Evolutionary conservation across 106 monocot genomes (phyloP).

Genomic region (Triglochin maritima): DNA sequence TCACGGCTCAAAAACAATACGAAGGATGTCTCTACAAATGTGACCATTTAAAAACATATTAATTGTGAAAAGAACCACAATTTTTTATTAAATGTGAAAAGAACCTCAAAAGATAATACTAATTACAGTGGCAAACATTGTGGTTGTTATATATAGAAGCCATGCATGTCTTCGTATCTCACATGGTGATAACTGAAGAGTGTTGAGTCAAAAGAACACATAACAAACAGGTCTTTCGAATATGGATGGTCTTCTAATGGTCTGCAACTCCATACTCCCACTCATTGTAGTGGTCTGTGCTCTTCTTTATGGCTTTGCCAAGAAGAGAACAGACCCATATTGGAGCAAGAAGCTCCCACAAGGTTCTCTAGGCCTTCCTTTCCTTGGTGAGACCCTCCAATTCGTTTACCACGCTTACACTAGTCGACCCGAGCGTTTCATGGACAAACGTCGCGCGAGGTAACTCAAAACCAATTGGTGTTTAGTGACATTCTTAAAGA

Average conservation of each 20-base stretch:
- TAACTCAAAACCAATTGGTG: conserved; percentile 8
- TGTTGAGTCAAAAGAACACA: not conserved
- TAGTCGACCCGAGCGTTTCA: conserved; percentile 66
- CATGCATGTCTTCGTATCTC: too few relatives aligned
- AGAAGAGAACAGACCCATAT: not conserved
- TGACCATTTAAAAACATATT: too few relatives aligned
- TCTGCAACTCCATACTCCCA: not conserved
- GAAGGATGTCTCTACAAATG: too few relatives aligned
- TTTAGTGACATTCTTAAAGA: not conserved
- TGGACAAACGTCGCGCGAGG: conserved; percentile 69
- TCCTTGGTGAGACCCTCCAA: conserved; percentile 85
- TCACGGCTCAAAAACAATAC: too few relatives aligned
- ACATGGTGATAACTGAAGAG: not conserved
- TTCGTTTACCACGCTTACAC: conserved; percentile 83
- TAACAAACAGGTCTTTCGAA: not conserved
- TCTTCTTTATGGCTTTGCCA: not conserved
- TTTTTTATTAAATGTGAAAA: too few relatives aligned
- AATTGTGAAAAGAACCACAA: too few relatives aligned
- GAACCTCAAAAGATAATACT: too few relatives aligned
- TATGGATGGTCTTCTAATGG: not conserved
- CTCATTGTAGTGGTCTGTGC: not conserved
- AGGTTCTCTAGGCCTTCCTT: conserved; percentile 68
- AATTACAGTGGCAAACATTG: too few relatives aligned
- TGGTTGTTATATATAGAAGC: not conserved
- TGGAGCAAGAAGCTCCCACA: conserved; percentile 26